phyloP scores from a whole-genome alignment of 2,329 filamentous ascomycete species.

The Aspergillus sp. region DNA sequence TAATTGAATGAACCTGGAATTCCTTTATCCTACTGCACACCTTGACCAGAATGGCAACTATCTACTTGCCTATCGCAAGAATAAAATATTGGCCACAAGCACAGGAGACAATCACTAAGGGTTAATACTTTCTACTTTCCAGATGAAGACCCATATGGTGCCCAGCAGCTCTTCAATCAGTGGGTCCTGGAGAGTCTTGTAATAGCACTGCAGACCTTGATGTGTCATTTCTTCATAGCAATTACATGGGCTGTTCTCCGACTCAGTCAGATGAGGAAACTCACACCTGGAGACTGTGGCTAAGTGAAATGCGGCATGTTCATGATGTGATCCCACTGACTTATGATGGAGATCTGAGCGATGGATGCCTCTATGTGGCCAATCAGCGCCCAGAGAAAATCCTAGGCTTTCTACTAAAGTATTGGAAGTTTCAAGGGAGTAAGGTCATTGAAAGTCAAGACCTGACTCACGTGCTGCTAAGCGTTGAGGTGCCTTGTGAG shows the following conservation, averaged over 20 bases:
- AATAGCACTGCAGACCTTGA: not conserved
- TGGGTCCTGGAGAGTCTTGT: not conserved
- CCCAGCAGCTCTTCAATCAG: constrained; percentile 2
- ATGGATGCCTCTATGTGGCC: constrained; percentile 4
- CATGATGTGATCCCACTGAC: constrained; percentile 1
- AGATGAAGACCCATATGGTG: constrained; percentile 1
- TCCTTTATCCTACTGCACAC: constrained; percentile 7
- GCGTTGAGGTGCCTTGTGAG: constrained; percentile 4
- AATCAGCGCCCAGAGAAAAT: constrained; percentile 3
- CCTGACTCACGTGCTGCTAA: constrained; percentile 1
- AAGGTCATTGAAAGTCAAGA: not conserved
- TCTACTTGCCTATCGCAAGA: not conserved
- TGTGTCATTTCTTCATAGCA: constrained; percentile 1
- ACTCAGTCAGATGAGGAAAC: not conserved
- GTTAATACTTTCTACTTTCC: constrained; percentile 3
- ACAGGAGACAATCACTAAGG: not conserved
- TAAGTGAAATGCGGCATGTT: constrained; percentile 3
- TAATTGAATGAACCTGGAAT: not conserved
- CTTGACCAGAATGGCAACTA: constrained; percentile 1
- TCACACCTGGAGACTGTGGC: constrained; percentile 5
- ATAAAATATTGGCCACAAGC: not conserved
- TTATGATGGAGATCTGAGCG: not conserved
- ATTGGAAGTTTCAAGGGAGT: not conserved
- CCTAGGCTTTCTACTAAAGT: constrained; percentile 2
- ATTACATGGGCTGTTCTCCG: constrained; percentile 2